phyloP scores from a whole-genome alignment of 495 filamentous ascomycete genomes.

The Podospora fimiseda region DNA sequence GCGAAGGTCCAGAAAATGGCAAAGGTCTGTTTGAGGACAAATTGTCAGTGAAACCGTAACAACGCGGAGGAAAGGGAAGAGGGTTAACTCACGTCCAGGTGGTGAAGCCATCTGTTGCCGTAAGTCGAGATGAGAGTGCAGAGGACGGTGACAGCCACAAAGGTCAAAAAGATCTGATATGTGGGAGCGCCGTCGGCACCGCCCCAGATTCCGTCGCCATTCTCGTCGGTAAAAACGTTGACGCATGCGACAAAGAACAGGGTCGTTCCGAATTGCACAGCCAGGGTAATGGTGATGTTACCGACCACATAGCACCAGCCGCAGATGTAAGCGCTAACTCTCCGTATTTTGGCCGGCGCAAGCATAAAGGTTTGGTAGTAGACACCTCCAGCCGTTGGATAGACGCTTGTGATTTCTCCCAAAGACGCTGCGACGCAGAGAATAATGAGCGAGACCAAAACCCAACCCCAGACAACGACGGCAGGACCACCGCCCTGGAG shows the following conservation, averaged over 20 bases:
- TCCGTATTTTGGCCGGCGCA: constrained; percentile 33
- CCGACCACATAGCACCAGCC: constrained; percentile 64
- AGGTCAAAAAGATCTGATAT: constrained; percentile 56
- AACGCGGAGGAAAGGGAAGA: neutral
- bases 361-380: constrained; percentile 55
- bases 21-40: constrained; percentile 32
- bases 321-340: constrained; percentile 55
- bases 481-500: constrained; percentile 59
- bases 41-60: neutral
- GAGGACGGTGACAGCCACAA: constrained; percentile 50
- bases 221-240: constrained; percentile 43
- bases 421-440: constrained; percentile 47
- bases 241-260: constrained; percentile 48
- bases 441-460: constrained; percentile 43
- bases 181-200: constrained; percentile 26
- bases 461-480: constrained; percentile 60
- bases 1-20: constrained; percentile 47
- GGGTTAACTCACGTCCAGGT: constrained; percentile 44
- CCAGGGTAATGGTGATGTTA: constrained; percentile 64
- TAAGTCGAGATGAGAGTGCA: constrained; percentile 51
- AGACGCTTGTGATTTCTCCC: constrained; percentile 52
- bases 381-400: constrained; percentile 50
- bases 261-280: constrained; percentile 61
- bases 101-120: constrained; percentile 49
- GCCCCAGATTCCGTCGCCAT: constrained; percentile 31